Evolutionary conservation across 768 basidiomycete species (phyloP).

Genomic region (Leccinum obscurum): DNA sequence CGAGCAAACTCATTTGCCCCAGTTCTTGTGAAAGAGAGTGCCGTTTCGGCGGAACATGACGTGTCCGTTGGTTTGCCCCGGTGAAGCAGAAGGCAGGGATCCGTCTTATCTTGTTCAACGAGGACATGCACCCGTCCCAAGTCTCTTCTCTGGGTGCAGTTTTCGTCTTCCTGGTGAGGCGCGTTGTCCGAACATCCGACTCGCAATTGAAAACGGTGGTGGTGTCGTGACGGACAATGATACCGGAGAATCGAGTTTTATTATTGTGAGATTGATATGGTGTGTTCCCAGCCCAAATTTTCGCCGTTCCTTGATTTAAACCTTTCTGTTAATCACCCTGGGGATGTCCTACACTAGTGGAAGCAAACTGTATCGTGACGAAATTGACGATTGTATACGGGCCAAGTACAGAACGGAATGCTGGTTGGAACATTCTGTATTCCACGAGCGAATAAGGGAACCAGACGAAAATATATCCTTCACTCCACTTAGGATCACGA

Average conservation of each 20-base stretch:
- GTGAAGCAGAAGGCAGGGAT: constrained; percentile 22
- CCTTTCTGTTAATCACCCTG: background rate
- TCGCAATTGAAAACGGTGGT: constrained; percentile 65
- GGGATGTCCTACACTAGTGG: constrained; percentile 48
- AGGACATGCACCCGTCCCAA: constrained; percentile 1
- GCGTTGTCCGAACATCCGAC: constrained; percentile 51
- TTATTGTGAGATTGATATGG: constrained; percentile 77
- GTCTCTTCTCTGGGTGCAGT: constrained; percentile 54
- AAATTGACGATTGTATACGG: constrained; percentile 46
- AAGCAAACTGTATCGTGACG: constrained; percentile 62
- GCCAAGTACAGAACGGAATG: constrained; percentile 83
- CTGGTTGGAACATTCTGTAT: constrained; percentile 88
- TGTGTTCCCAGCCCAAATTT: constrained; percentile 27
- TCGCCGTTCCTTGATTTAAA: background rate
- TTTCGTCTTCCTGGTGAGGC: constrained; percentile 73
- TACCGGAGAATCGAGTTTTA: constrained; percentile 56
- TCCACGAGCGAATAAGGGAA: constrained; percentile 67
- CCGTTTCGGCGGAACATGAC: constrained; percentile 49
- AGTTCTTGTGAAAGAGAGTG: constrained; percentile 21
- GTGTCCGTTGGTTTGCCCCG: constrained; percentile 11
- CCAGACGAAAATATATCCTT: constrained; percentile 72
- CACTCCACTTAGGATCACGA: constrained; percentile 55
- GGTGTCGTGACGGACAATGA: constrained; percentile 43
- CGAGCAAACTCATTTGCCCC: constrained; percentile 68
- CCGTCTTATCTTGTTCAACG: background rate